Evolutionary conservation across 306 rosid species (phyloP).

Genomic region (Lathyrus sativus): DNA sequence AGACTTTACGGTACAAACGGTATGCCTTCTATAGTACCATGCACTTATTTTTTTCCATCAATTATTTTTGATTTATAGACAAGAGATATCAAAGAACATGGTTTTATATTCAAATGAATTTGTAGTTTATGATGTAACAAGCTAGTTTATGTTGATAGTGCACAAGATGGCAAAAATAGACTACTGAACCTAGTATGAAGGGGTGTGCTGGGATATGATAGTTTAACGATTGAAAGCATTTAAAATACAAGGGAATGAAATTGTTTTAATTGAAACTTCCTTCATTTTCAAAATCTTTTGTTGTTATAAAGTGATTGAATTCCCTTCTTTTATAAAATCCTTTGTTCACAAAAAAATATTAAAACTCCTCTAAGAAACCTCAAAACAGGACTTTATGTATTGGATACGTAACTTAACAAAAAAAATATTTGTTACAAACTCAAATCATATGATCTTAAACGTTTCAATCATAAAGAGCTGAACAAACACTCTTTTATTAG

Average conservation of each 20-base stretch:
- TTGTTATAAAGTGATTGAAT: constrained; percentile 4
- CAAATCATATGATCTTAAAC: not conserved
- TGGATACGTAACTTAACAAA: constrained; percentile 4
- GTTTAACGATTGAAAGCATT: constrained; percentile 13
- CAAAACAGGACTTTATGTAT: not conserved
- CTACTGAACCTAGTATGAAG: constrained; percentile 17
- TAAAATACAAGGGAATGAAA: constrained; percentile 6
- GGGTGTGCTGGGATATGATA: constrained; percentile 4
- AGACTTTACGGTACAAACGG: constrained; percentile 77
- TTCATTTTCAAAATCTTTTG: constrained; percentile 3
- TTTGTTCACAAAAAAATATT: not conserved
- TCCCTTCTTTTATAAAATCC: constrained; percentile 5
- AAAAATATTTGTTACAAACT: too few relatives aligned
- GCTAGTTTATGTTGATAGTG: constrained; percentile 13
- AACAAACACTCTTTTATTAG: not conserved
- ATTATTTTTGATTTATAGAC: constrained; percentile 16
- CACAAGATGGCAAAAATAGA: constrained; percentile 20
- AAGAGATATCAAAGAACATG: constrained; percentile 28
- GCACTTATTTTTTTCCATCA: not conserved
- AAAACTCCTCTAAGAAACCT: not conserved
- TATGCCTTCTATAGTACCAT: constrained; percentile 44
- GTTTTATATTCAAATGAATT: constrained; percentile 33
- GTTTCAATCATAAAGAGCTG: not conserved
- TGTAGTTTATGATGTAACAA: not conserved
- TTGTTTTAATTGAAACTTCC: not conserved